Evolutionary conservation across 495 filamentous ascomycete genomes (phyloP).

Genomic region (Trichoderma orchidacearum): DNA sequence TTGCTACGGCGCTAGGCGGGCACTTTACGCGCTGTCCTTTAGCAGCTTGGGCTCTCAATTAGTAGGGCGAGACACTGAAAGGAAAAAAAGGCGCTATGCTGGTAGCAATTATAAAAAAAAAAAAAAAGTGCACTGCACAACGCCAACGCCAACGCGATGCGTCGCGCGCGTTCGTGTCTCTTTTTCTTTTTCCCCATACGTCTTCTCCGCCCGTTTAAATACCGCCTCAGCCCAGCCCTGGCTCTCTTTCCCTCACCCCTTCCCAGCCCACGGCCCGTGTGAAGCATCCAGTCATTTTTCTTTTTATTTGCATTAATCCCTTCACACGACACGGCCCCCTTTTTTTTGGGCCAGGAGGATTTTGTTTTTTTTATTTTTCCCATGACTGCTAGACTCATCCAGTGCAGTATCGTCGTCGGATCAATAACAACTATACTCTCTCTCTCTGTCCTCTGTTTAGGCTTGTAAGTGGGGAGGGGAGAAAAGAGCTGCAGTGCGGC

Average conservation of each 20-base stretch:
- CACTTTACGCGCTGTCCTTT: background rate
- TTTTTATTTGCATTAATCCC: too few species aligned
- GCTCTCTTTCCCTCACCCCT: background rate
- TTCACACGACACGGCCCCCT: too few species aligned
- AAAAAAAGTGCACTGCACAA: background rate
- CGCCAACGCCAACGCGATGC: slow-evolving; percentile 1
- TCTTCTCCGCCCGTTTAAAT: background rate
- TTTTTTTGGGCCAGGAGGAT: too few species aligned
- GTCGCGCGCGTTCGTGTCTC: slow-evolving; percentile 1
- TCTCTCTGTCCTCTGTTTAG: too few species aligned
- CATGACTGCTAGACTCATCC: too few species aligned
- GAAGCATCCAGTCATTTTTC: too few species aligned
- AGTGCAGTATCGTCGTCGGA: too few species aligned
- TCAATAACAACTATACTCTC: too few species aligned
- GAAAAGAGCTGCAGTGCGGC: too few species aligned
- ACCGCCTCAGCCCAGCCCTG: background rate
- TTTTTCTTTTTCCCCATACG: background rate
- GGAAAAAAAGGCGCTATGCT: background rate
- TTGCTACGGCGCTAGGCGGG: background rate
- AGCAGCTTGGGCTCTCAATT: background rate
- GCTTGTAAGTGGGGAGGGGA: too few species aligned
- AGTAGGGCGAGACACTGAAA: background rate
- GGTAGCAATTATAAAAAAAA: background rate
- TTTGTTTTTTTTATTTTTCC: too few species aligned
- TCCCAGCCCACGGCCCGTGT: background rate